Conservation (phyloP, 805 yeast genomes). For the Candida xiaguanensis region DNA sequence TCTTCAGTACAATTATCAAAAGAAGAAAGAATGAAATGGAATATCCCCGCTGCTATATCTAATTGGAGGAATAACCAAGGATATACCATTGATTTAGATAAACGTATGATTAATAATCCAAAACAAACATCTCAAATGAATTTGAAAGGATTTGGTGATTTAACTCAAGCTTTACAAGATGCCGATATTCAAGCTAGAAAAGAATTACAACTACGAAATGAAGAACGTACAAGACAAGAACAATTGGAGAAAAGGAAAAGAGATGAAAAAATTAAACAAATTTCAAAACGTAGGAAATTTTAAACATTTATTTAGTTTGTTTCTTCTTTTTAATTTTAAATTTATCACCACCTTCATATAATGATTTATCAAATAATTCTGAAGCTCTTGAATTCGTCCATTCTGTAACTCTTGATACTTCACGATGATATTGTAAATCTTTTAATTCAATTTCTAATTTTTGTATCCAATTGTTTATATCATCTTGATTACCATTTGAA, state of each 20-base stretch:
- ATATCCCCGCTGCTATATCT: constrained; percentile 86
- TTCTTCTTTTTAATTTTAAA: constrained; percentile 18
- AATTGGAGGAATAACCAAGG: constrained; percentile 96
- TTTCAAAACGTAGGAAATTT: constrained; percentile 20
- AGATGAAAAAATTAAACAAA: constrained; percentile 17
- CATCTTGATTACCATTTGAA: constrained; percentile 24
- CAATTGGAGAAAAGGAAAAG: constrained; percentile 15
- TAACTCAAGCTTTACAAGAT: constrained; percentile 67
- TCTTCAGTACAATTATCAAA: constrained; percentile 39
- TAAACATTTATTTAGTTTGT: constrained; percentile 12
- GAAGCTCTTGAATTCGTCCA: constrained; percentile 63
- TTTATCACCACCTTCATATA: constrained; percentile 54
- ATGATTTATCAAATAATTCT: constrained; percentile 47
- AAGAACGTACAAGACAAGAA: constrained; percentile 1
- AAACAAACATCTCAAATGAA: constrained; percentile 35
- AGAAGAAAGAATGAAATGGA: constrained; percentile 78
- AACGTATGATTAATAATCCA: constrained; percentile 55
- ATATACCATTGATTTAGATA: constrained; percentile 75
- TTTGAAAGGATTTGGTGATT: constrained; percentile 54
- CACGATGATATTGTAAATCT: constrained; percentile 35
- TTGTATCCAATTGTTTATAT: constrained; percentile 19
- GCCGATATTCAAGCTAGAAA: constrained; percentile 44
- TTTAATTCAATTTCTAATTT: constrained; percentile 28
- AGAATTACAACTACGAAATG: constrained; percentile 12
- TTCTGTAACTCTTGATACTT: constrained; percentile 44